phyloP scores from a whole-genome alignment of 805 yeast species.

The Kuraishia floccosa region DNA sequence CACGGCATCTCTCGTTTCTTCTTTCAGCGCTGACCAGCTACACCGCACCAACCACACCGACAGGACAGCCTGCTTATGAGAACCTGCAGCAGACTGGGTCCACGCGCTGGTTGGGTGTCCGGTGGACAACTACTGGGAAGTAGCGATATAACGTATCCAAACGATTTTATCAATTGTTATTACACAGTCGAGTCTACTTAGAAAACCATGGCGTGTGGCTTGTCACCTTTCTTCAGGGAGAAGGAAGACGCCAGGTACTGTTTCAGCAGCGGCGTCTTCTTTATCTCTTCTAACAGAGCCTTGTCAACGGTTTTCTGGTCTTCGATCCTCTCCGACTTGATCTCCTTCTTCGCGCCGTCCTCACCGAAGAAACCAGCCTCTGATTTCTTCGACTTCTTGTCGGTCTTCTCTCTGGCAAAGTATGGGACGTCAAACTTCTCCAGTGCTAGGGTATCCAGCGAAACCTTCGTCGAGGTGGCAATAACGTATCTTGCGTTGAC shows the following conservation, averaged over 20 bases:
- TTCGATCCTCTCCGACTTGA: conserved; percentile 87
- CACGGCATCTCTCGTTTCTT: too few relatives aligned
- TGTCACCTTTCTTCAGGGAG: conserved; percentile 97
- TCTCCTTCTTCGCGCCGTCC: conserved; percentile 67
- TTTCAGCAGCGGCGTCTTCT: conserved; percentile 94
- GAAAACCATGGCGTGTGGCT: conserved; percentile 95
- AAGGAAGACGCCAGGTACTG: conserved; percentile 93
- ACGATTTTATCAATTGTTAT: too few relatives aligned
- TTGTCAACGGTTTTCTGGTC: conserved; percentile 96
- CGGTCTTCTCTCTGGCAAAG: conserved; percentile 92
- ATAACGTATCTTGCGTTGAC: conserved; percentile 97
- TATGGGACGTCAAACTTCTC: conserved; percentile 87
- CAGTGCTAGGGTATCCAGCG: conserved; percentile 70
- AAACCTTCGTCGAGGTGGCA: conserved; percentile 93
- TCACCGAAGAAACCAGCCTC: conserved; percentile 89
- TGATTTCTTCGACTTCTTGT: conserved; percentile 71
- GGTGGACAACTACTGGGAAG: too few relatives aligned
- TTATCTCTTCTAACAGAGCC: conserved; percentile 85
- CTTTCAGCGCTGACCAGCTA: too few relatives aligned
- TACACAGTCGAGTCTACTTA: too few relatives aligned
- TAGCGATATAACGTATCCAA: too few relatives aligned
- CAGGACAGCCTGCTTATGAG: too few relatives aligned
- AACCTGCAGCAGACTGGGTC: too few relatives aligned
- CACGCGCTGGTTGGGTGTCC: too few relatives aligned
- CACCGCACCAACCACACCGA: too few relatives aligned